A percentile compares a stretch with the other conserved stretches of the same genome.
Conservation (phyloP, 2,329 filamentous ascomycete genomes). For the Scedosporium dehoogii region DNA sequence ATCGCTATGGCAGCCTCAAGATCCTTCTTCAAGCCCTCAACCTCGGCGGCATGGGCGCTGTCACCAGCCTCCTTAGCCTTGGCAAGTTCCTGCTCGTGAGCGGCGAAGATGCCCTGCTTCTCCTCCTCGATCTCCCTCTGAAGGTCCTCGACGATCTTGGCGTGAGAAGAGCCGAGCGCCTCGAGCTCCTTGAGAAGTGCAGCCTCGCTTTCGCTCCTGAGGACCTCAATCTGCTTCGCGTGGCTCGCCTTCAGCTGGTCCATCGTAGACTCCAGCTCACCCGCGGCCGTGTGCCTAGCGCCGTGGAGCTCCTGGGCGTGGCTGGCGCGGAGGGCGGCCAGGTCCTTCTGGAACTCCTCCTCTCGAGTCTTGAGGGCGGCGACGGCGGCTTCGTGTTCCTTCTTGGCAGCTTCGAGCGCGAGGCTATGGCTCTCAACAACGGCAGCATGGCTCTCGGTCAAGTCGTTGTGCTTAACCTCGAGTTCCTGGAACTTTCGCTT, state of each 20-base stretch:
- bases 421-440: conserved; percentile 27
- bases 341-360: conserved; percentile 39
- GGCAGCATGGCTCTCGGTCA: conserved; percentile 26
- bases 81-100: conserved; percentile 21
- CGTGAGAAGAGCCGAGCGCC: conserved; percentile 33
- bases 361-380: conserved; percentile 40
- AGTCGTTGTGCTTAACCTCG: conserved; percentile 45
- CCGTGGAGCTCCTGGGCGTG: conserved; percentile 50
- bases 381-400: conserved; percentile 32
- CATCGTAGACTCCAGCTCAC: conserved; percentile 36
- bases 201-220: conserved; percentile 31
- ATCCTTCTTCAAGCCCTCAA: conserved; percentile 20
- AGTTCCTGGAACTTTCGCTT: conserved; percentile 54
- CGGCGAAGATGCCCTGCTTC: conserved; percentile 13
- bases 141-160: conserved; percentile 29
- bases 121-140: conserved; percentile 21
- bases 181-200: conserved; percentile 29
- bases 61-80: conserved; percentile 20
- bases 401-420: conserved; percentile 31
- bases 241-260: conserved; percentile 40
- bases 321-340: conserved; percentile 45
- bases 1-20: conserved; percentile 19
- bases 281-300: conserved; percentile 41
- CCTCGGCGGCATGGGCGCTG: conserved; percentile 18
- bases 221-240: conserved; percentile 35